Base-by-base conservation (phyloP, 257 asterid species). In the Lantana camara region DNA sequence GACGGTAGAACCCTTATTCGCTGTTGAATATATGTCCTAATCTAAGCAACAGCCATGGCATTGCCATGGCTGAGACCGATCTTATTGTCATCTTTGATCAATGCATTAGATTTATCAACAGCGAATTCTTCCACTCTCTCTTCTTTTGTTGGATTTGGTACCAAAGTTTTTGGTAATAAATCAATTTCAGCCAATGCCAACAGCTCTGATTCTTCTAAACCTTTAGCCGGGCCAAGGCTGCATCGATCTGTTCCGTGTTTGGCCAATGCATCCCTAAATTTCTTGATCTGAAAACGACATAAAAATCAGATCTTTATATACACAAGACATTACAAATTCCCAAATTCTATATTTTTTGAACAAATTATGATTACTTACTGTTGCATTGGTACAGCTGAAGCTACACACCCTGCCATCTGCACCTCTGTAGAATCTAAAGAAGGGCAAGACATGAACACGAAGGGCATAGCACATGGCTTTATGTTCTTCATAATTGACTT, bases 311-410 rank as follows among this genome's bases (percentile, higher is more conserved):
- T 20, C 56, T 30, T 30, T 9, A 54, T 35, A 7, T 9, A 2
- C 40, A n/a, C n/a, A n/a, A n/a, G n/a, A n/a, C n/a, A n/a, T n/a
- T n/a, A n/a, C n/a, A n/a, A n/a, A n/a, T n/a, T n/a, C n/a, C n/a
- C n/a, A n/a, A n/a, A n/a, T n/a, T n/a, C n/a, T n/a, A n/a, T n/a
- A 27, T 27, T 27, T 27, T 27, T 27, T 27, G 32, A 27, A 27
- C 2, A 27, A 27, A 24, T 42, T 23, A 2, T 5, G 48, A 35
- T 45, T 9, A 10, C 97, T 74, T 66, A 92, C 98, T 0, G 98
- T 92, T 58, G 98, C 94, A 72, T 82, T 89, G 21, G 97, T 92
- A 75, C 98, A 92, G 85, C 98, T 92, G 67, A 92, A 89, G 83
- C 95, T 92, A 64, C 97, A 84, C 10, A 85, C 63, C 23, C 71